Evolutionary conservation across 1,284 basidiomycete species (phyloP), one percentile per base, ranked within the genome.

Genomic region (Cerioporus squamosus): DNA sequence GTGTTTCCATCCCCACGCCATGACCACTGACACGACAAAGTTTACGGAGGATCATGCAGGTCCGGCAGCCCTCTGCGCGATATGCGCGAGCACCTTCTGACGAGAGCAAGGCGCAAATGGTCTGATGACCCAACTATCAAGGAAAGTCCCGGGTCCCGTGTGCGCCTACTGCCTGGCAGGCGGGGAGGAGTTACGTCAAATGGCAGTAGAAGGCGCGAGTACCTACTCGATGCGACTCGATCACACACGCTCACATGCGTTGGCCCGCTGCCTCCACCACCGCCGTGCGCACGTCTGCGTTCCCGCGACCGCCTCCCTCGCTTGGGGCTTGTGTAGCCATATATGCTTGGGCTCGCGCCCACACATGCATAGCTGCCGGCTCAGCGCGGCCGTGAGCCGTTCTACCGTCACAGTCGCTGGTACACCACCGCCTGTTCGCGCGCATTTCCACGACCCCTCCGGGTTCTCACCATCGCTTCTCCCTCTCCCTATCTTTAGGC

Each of bases 111-210:
- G 38, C n/a, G n/a, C 31, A 31, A 15, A 17, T 45, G 48, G 55
- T 57, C 61, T 44, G 61, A 44, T 60, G 61, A 63, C 58, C 33
- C 29, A 4, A 23, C 12, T 17, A n/a, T 40, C 5, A 8, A 53
- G 44, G 39, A 56, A 51, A 29, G 26, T 6, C 14, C 9, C 40
- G 48, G 51, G 55, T 53, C 61, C 47, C 61, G 61, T 63, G 61
- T 20, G 44, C 40, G 46, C 50, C 20, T 45, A 54, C 55, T 44
- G 55, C 54, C 54, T 47, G 55, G 46, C 43, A 55, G 60, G 57
- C 43, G 24, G n/a, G n/a, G 33, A 18, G 51, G 17, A 46, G 45
- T 63, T 63, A 63, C 61, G 61, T 63, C 61, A 63, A 60, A 17
- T 31, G 17, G 48, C 53, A 52, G 44, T 14, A 46, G 53, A 52